Percentiles rank a stretch among this genome's conserved stretches.
Evolutionary conservation across 225 moss, liverwort and hornwort species (phyloP).

Genomic region (Sphagnum contortum): DNA sequence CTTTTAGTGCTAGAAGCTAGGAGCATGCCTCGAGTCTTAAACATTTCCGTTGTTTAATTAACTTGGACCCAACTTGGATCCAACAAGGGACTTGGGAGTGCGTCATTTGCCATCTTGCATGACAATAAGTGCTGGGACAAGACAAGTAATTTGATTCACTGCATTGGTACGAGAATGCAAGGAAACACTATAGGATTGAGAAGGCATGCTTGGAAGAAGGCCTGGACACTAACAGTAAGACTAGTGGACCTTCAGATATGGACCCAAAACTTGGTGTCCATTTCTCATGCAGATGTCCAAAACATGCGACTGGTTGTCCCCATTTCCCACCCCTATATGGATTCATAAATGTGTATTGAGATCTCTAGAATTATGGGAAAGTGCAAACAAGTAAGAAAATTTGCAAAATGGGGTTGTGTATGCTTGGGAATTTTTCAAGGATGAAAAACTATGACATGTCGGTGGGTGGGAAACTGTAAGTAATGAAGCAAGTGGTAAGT

Average conservation of each 20-base stretch:
- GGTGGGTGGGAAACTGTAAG: conserved; percentile 32
- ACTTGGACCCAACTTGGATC: too few species aligned
- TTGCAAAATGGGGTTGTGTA: background rate
- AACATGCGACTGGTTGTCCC: conserved; percentile 70
- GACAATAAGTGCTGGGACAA: conserved; percentile 87
- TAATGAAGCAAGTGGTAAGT: conserved; percentile 60
- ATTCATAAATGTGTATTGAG: too few species aligned
- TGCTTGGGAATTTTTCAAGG: too few species aligned
- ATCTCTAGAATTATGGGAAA: too few species aligned
- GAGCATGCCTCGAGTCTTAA: too few species aligned
- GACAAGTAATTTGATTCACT: conserved; percentile 89
- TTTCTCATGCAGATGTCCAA: conserved; percentile 90
- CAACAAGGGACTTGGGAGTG: too few species aligned
- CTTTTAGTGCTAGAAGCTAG: too few species aligned
- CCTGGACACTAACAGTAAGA: conserved; percentile 83
- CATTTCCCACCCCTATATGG: background rate
- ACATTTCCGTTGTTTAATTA: too few species aligned
- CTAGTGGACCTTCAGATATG: conserved; percentile 90
- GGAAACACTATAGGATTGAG: conserved; percentile 57
- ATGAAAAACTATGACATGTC: too few species aligned
- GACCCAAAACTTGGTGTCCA: conserved; percentile 92
- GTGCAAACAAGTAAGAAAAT: background rate
- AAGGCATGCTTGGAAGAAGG: conserved; percentile 78
- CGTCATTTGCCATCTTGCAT: too few species aligned
- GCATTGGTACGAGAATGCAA: conserved; percentile 90